Evolutionary conservation across 2,329 filamentous ascomycete genomes (phyloP).

Genomic region (Claviceps pazoutovae): DNA sequence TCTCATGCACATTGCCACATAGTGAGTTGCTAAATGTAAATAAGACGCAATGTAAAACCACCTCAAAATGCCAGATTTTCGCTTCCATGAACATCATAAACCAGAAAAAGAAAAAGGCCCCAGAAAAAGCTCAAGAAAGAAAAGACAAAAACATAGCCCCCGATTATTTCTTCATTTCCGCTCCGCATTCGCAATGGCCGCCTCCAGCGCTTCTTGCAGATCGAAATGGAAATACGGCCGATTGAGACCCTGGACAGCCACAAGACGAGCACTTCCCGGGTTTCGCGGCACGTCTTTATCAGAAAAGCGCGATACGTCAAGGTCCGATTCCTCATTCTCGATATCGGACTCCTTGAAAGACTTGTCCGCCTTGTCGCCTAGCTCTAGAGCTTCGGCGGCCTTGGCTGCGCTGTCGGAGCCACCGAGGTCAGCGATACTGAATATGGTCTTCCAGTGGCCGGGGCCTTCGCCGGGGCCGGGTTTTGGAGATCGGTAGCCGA

Average conservation of each 20-base stretch:
- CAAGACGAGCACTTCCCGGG: conserved; percentile 17
- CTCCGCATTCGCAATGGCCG: conserved; percentile 24
- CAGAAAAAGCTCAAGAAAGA: background rate
- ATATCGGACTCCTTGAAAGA: conserved; percentile 13
- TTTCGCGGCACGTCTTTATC: conserved; percentile 17
- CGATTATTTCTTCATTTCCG: conserved; percentile 5
- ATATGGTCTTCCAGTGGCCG: conserved; percentile 56
- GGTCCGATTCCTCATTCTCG: conserved; percentile 14
- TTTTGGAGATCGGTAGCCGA: conserved; percentile 28
- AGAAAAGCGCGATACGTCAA: conserved; percentile 10
- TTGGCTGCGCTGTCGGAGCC: conserved; percentile 48
- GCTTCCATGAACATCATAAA: background rate
- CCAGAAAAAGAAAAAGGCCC: too few species aligned
- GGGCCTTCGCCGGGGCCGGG: conserved; percentile 10
- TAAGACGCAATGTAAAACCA: too few species aligned
- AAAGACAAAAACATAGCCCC: too few species aligned
- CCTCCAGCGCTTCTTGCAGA: conserved; percentile 33
- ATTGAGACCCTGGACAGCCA: conserved; percentile 31
- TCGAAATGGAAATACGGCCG: conserved; percentile 40
- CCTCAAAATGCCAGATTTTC: background rate
- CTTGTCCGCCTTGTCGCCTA: conserved; percentile 40
- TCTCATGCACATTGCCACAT: too few species aligned
- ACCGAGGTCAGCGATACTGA: conserved; percentile 79
- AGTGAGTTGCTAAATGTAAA: too few species aligned
- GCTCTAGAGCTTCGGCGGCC: conserved; percentile 30